A percentile compares a stretch with the other conserved stretches of the same genome.
These are phyloP conservation scores for Skeletonema menzelii DNA, from an alignment of 108 stramenopile species.

Conservation along the genomic window DNA sequence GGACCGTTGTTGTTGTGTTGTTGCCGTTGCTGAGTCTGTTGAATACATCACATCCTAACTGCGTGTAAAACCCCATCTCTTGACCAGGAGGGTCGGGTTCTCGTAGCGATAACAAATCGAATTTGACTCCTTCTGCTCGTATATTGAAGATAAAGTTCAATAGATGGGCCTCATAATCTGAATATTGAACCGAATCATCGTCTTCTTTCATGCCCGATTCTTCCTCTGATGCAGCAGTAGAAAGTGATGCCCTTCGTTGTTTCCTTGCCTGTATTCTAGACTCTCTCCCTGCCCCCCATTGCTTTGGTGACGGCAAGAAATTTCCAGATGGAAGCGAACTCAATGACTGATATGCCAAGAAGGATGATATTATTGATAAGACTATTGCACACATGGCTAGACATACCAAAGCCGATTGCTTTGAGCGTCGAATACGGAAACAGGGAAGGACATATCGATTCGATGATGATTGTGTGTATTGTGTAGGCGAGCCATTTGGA, in stretches of 20 bases:
- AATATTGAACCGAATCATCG: constrained; percentile 13
- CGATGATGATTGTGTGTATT: not conserved
- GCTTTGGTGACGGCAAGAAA: constrained; percentile 28
- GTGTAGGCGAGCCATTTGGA: not conserved
- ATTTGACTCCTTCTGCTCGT: constrained; percentile 11
- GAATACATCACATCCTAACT: constrained; percentile 34
- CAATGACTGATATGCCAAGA: constrained; percentile 32
- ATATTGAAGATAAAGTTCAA: constrained; percentile 30
- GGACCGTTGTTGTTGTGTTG: not conserved
- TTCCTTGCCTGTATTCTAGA: constrained; percentile 9
- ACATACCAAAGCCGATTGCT: constrained; percentile 7
- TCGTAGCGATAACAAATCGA: constrained; percentile 11
- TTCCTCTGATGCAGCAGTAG: not conserved
- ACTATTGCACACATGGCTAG: constrained; percentile 23
- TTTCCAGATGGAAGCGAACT: constrained; percentile 17
- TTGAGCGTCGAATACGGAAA: constrained; percentile 28
- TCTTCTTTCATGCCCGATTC: not conserved
- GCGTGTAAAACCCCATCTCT: constrained; percentile 32
- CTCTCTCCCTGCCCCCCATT: constrained; percentile 47
- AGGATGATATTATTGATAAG: constrained; percentile 20
- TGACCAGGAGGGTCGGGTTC: constrained; percentile 30
- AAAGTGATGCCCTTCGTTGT: constrained; percentile 1
- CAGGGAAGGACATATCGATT: constrained; percentile 40
- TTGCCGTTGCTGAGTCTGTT: constrained; percentile 14
- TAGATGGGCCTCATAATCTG: constrained; percentile 14